Evolutionary conservation across 495 filamentous ascomycete species (phyloP).

Genomic region (Corynascus novoguineensis): DNA sequence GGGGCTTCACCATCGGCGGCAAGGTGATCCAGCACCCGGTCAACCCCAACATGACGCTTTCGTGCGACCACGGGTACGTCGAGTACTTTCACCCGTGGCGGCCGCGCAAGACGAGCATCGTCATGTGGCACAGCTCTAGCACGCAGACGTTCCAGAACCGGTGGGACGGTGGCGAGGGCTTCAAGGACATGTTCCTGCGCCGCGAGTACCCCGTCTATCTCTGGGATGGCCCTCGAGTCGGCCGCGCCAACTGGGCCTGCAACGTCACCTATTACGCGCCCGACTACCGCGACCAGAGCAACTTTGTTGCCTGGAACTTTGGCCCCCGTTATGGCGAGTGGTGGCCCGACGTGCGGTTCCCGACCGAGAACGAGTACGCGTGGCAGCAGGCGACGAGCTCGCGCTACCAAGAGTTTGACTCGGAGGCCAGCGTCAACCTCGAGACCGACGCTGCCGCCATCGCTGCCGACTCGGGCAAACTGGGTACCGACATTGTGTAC

Average conservation of each 20-base stretch:
- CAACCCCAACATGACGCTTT: slow-evolving; percentile 33
- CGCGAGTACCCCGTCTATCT: slow-evolving; percentile 45
- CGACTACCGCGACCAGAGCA: slow-evolving; percentile 36
- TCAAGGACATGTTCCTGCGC: slow-evolving; percentile 47
- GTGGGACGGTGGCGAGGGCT: slow-evolving; percentile 45
- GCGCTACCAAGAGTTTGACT: slow-evolving; percentile 44
- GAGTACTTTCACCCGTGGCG: slow-evolving; percentile 47
- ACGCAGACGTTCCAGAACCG: slow-evolving; percentile 46
- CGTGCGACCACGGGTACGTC: slow-evolving; percentile 47
- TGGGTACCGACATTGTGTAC: slow-evolving; percentile 41
- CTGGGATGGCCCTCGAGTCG: slow-evolving; percentile 44
- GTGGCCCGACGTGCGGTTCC: slow-evolving; percentile 45
- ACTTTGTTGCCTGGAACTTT: slow-evolving; percentile 45
- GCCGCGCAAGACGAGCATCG: slow-evolving; percentile 39
- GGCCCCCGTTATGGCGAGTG: slow-evolving; percentile 35
- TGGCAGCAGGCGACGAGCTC: slow-evolving; percentile 41
- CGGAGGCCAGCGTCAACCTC: slow-evolving; percentile 34
- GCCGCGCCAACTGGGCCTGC: slow-evolving; percentile 45
- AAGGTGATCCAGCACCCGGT: slow-evolving; percentile 29
- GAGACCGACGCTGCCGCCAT: slow-evolving; percentile 38
- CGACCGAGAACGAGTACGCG: slow-evolving; percentile 29
- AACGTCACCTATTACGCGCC: slow-evolving; percentile 33
- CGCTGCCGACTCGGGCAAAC: slow-evolving; percentile 41
- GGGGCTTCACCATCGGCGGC: slow-evolving; percentile 38
- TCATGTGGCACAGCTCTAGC: slow-evolving; percentile 47